Evolutionary conservation across 345 rosid genomes (phyloP).

Genomic region (Eucalyptus sp.): DNA sequence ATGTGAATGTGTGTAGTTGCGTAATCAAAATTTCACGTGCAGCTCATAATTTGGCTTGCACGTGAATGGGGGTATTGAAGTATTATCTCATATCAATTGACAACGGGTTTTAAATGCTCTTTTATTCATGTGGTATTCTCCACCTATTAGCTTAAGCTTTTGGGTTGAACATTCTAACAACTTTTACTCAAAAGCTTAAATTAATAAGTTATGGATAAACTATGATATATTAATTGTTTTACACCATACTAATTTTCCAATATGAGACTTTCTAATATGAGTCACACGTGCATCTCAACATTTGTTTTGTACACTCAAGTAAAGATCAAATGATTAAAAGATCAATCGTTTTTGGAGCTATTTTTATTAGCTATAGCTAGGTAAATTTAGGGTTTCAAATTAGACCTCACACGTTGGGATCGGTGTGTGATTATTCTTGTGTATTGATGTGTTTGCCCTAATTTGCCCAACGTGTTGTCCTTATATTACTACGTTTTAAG

Average conservation of each 20-base stretch:
- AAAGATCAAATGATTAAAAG: too few species aligned
- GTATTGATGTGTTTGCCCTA: neutral
- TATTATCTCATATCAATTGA: too few species aligned
- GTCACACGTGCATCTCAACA: neutral
- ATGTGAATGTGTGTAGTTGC: too few species aligned
- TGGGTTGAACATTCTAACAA: too few species aligned
- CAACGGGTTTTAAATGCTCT: too few species aligned
- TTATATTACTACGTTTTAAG: neutral
- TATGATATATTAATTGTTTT: too few species aligned
- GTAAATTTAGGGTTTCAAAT: neutral
- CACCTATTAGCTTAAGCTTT: too few species aligned
- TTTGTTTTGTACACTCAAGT: neutral
- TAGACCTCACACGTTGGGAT: neutral
- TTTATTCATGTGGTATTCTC: too few species aligned
- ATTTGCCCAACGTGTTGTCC: neutral
- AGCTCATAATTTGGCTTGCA: fast-evolving
- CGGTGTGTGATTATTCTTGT: neutral
- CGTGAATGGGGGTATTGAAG: too few species aligned
- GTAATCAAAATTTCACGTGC: too few species aligned
- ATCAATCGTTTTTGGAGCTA: neutral
- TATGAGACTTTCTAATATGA: neutral
- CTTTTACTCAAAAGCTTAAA: neutral
- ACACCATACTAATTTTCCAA: neutral
- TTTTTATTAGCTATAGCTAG: neutral
- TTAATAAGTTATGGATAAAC: neutral